Percentiles rank a stretch among this genome's conserved stretches.
Conservation (phyloP, 768 basidiomycete genomes). For the Gyrodon lividus region DNA sequence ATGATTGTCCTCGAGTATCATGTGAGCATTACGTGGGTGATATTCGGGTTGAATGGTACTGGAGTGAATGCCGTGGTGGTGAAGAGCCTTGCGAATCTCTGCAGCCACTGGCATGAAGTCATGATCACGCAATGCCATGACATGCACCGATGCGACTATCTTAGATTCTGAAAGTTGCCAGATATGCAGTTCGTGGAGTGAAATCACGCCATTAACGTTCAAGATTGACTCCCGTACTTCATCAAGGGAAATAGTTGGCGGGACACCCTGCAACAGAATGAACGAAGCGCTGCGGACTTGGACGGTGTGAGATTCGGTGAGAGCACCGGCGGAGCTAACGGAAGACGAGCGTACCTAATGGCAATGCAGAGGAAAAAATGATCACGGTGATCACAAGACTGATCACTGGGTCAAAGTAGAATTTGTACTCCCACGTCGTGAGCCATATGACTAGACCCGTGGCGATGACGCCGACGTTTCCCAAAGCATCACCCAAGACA, state of each 20-base stretch:
- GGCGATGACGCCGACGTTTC: constrained; percentile 96
- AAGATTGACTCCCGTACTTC: constrained; percentile 81
- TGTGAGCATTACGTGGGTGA: constrained; percentile 34
- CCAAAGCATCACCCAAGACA: constrained; percentile 94
- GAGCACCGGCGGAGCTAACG: neutral
- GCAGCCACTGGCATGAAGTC: constrained; percentile 92
- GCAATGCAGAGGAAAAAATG: constrained; percentile 94
- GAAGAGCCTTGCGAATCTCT: constrained; percentile 80
- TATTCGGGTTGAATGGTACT: constrained; percentile 95
- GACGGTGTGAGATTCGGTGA: constrained; percentile 12
- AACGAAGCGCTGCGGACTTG: constrained; percentile 87
- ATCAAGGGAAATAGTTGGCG: constrained; percentile 85
- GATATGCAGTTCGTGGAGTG: constrained; percentile 91
- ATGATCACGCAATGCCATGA: constrained; percentile 72
- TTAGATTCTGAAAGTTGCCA: constrained; percentile 98
- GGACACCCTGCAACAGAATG: constrained; percentile 94
- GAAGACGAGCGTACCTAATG: constrained; percentile 58
- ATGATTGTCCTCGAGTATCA: constrained; percentile 44
- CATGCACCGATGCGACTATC: constrained; percentile 94
- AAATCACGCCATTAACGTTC: constrained; percentile 75
- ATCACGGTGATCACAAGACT: constrained; percentile 93
- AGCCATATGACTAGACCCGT: constrained; percentile 95
- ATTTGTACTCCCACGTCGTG: constrained; percentile 79
- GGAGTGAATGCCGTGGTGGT: constrained; percentile 91
- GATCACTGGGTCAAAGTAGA: constrained; percentile 91